phyloP scores from a whole-genome alignment of 495 filamentous ascomycete genomes.

The Lepraria neglecta region DNA sequence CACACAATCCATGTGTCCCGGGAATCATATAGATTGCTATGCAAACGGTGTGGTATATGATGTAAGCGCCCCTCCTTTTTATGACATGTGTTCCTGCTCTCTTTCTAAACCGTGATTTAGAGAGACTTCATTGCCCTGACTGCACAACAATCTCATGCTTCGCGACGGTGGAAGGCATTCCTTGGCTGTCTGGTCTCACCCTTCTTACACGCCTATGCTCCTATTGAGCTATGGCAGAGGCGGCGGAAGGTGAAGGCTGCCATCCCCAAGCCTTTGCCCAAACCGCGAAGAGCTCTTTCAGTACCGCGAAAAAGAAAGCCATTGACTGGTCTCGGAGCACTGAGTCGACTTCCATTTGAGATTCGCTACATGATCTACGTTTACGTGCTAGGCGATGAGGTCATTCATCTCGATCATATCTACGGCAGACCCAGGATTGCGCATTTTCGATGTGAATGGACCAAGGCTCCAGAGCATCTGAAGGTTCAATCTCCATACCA shows the following conservation, averaged over 20 bases:
- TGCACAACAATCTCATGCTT: no score
- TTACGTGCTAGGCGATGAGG: neutral
- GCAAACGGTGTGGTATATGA: no score
- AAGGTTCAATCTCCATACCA: no score
- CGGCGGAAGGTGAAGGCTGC: neutral
- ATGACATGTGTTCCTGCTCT: no score
- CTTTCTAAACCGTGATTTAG: no score
- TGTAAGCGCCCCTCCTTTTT: no score
- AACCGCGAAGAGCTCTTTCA: neutral
- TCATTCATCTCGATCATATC: neutral
- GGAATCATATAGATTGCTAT: no score
- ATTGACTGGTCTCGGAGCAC: neutral
- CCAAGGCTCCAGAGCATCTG: no score
- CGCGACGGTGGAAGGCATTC: neutral
- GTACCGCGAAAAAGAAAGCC: neutral
- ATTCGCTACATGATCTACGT: conserved; percentile 1
- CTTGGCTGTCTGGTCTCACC: neutral
- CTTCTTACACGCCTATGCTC: neutral
- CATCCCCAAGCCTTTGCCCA: neutral
- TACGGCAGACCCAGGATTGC: neutral
- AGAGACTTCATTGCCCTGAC: no score
- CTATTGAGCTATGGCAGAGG: neutral
- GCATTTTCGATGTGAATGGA: neutral
- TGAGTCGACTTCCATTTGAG: neutral
- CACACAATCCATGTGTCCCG: no score